These are phyloP conservation scores for Ambrosia trifida DNA, from an alignment of 129 eudicot species.

Conservation along the genomic window DNA sequence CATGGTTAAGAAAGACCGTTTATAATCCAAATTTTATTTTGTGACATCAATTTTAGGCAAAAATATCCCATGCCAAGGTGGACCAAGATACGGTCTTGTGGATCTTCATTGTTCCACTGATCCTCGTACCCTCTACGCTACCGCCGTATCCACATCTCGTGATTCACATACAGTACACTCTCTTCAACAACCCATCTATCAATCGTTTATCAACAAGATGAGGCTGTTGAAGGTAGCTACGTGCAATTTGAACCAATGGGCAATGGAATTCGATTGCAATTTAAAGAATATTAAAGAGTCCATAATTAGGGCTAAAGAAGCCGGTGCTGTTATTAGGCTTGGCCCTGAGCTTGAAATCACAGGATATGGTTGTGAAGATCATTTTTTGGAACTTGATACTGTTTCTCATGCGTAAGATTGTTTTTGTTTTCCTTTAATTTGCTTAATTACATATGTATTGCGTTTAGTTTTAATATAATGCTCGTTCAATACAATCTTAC, in stretches of 20 bases:
- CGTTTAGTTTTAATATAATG: not conserved
- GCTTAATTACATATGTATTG: not conserved
- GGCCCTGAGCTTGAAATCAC: constrained; percentile 99
- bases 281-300: constrained; percentile 82
- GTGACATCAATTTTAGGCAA: not conserved
- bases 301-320: constrained; percentile 64
- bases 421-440: not conserved
- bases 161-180: not conserved
- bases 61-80: not conserved
- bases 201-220: constrained; percentile 37
- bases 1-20: too few relatives aligned
- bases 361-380: constrained; percentile 99
- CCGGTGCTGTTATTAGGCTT: constrained; percentile 84
- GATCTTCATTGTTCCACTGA: not conserved
- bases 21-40: too few relatives aligned
- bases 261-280: constrained; percentile 94
- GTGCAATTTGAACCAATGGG: constrained; percentile 97
- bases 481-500: not conserved
- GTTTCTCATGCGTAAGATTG: constrained; percentile 66
- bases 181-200: not conserved
- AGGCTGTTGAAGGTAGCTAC: constrained; percentile 94
- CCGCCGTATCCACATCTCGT: not conserved
- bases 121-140: not conserved
- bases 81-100: not conserved
- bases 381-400: constrained; percentile 90